phyloP scores from a whole-genome alignment of 129 eudicot species.

The Helianthus tuberosus region DNA sequence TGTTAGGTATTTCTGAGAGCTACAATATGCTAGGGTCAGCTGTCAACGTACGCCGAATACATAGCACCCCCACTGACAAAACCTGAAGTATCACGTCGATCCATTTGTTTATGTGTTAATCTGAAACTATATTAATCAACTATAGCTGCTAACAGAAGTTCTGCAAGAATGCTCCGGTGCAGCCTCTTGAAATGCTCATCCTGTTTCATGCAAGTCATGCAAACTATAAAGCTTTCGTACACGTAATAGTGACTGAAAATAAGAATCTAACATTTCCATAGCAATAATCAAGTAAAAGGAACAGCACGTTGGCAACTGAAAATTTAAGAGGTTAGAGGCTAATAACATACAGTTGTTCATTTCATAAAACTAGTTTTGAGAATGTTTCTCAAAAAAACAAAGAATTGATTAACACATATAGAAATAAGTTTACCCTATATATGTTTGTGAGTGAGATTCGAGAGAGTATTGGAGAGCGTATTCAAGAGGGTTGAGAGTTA shows the following conservation, averaged over 20 bases:
- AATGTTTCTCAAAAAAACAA: no score
- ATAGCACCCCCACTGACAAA: slow-evolving; percentile 87
- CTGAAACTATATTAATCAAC: slow-evolving; percentile 24
- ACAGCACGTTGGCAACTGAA: not conserved
- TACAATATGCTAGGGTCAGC: slow-evolving; percentile 41
- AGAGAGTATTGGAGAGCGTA: no score
- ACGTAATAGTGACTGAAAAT: not conserved
- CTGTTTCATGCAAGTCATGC: slow-evolving; percentile 51
- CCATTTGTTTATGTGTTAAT: slow-evolving; percentile 56
- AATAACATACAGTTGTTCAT: not conserved
- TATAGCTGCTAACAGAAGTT: slow-evolving; percentile 22
- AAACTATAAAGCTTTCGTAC: not conserved
- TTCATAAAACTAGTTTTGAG: not conserved
- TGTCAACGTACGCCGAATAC: slow-evolving; percentile 38
- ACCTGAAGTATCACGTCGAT: slow-evolving; percentile 95
- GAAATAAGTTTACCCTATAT: no score
- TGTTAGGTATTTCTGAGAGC: no score
- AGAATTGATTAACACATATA: no score
- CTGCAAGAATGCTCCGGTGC: slow-evolving; percentile 27
- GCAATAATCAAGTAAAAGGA: not conserved
- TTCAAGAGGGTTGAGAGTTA: no score
- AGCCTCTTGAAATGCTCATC: slow-evolving; percentile 40
- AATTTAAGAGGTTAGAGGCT: not conserved
- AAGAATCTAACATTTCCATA: not conserved
- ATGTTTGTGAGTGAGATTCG: no score